Percentiles rank a stretch among this genome's conserved stretches.
Conservation (phyloP, 169 alveolate species). For the Cryptosporidium sp. region DNA sequence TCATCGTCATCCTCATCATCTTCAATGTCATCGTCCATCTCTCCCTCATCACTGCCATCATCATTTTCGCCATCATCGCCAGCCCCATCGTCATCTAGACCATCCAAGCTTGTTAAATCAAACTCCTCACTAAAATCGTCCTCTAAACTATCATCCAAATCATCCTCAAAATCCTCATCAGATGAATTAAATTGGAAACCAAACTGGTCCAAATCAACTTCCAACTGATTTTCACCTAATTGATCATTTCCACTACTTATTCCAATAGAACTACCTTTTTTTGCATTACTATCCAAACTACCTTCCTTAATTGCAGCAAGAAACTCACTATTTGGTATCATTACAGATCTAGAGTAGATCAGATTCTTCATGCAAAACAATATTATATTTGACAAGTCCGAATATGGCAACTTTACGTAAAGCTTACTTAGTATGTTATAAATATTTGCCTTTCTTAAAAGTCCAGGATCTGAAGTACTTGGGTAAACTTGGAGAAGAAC, state of each 20-base stretch:
- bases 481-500: conserved; percentile 35
- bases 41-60: not conserved
- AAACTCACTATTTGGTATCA: conserved; percentile 26
- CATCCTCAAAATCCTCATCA: conserved; percentile 49
- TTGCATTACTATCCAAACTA: not conserved
- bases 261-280: conserved; percentile 1
- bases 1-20: not conserved
- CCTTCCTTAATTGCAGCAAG: conserved; percentile 36
- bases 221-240: conserved; percentile 1
- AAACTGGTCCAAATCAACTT: conserved; percentile 4
- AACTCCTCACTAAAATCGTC: conserved; percentile 42
- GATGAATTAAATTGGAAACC: conserved; percentile 51
- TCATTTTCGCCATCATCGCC: conserved; percentile 1
- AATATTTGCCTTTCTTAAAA: conserved; percentile 14
- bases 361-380: conserved; percentile 67
- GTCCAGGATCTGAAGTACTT: not conserved
- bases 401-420: conserved; percentile 37
- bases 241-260: not conserved
- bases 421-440: conserved; percentile 33
- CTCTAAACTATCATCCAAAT: conserved; percentile 14
- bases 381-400: conserved; percentile 61
- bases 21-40: not conserved
- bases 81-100: not conserved
- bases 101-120: conserved; percentile 61
- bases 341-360: conserved; percentile 45